Base-by-base conservation (phyloP, 495 filamentous ascomycete species). In the Acidiella bohemica region DNA sequence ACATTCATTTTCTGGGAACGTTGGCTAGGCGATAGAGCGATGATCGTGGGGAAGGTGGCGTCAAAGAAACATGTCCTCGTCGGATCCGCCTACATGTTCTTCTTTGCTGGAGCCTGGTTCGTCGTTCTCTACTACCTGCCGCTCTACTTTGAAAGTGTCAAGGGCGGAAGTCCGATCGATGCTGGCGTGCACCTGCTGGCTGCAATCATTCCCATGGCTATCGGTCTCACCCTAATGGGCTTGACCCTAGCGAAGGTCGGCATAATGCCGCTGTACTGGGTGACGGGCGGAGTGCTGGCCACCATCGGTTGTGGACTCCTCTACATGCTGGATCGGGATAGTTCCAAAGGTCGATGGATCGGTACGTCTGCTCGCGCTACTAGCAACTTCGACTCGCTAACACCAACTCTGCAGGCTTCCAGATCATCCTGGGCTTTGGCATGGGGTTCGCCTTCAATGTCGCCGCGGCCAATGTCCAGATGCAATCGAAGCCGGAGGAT, bases 31-130 rank as follows among this genome's bases (percentile, higher is more conserved):
- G 33, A 36, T 10, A 10, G 33, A 5, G 33, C 33, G 5, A 36
- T 36, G 33, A 32, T 39, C 14, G 18, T 44, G 14, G 36, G 53
- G 14, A 88, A 90, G 53, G 52, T 67, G 14, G 62, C 50, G 5
- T 53, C 85, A 9, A 79, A 93, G 53, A 56, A 74, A 33, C 65
- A 69, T 21, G 51, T 51, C 8, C 11, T 9, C 5, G 23, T 14
- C 20, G 36, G 24, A 9, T 39, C 33, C 14, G 8, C 22, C 33
- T 36, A 19, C 24, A 39, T 39, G 36, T 39, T 51, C 49, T 53
- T 53, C 30, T 38, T 53, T 21, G 37, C 28, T 14, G 50, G 52
- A 26, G 33, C 45, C 12, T 49, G 39, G 28, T 45, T 45, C 42
- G 13, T 32, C 12, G 14, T 44, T n/a, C 32, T 51, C 14, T 53